These are phyloP conservation scores for Daldinia caldariorum DNA, from an alignment of 495 filamentous ascomycete genomes.

Conservation along the genomic window DNA sequence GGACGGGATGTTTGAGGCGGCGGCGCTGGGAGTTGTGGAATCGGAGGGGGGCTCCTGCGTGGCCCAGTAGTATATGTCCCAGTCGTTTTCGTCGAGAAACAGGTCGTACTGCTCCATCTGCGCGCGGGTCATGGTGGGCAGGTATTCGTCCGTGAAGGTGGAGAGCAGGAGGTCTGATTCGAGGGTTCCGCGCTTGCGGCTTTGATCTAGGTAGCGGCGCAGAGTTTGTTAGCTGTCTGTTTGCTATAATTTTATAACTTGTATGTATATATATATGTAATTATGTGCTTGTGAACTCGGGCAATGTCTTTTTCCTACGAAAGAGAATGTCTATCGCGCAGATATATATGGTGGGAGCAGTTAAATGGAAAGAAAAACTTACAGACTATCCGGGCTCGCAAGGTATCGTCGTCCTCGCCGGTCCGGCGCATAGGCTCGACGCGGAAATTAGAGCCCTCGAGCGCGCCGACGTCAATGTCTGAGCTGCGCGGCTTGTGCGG, in stretches of 20 bases:
- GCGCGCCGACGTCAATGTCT: slow-evolving; percentile 89
- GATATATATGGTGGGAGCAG: background rate
- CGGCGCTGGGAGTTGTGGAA: too few species aligned
- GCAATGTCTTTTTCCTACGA: too few species aligned
- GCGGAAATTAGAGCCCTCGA: slow-evolving; percentile 86
- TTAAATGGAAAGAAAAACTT: slow-evolving; percentile 56
- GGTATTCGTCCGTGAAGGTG: slow-evolving; percentile 87
- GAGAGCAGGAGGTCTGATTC: slow-evolving; percentile 95
- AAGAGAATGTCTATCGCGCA: background rate
- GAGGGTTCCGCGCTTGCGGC: slow-evolving; percentile 94
- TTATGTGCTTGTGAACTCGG: background rate
- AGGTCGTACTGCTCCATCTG: slow-evolving; percentile 87
- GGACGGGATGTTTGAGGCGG: slow-evolving; percentile 20
- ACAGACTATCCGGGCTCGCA: slow-evolving; percentile 90
- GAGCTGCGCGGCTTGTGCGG: slow-evolving; percentile 50
- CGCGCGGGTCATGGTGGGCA: slow-evolving; percentile 72
- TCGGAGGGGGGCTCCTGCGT: slow-evolving; percentile 77
- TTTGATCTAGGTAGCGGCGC: slow-evolving; percentile 83
- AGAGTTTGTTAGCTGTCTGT: background rate
- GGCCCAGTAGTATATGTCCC: slow-evolving; percentile 99
- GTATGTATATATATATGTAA: slow-evolving; percentile 7
- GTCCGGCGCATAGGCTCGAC: slow-evolving; percentile 85
- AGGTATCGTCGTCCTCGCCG: slow-evolving; percentile 84
- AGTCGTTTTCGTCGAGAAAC: slow-evolving; percentile 99
- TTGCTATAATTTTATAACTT: background rate